Evolutionary conservation across 331 rosid genomes (phyloP), one percentile per base, ranked within the genome.

Genomic region (Spiraea crenata): DNA sequence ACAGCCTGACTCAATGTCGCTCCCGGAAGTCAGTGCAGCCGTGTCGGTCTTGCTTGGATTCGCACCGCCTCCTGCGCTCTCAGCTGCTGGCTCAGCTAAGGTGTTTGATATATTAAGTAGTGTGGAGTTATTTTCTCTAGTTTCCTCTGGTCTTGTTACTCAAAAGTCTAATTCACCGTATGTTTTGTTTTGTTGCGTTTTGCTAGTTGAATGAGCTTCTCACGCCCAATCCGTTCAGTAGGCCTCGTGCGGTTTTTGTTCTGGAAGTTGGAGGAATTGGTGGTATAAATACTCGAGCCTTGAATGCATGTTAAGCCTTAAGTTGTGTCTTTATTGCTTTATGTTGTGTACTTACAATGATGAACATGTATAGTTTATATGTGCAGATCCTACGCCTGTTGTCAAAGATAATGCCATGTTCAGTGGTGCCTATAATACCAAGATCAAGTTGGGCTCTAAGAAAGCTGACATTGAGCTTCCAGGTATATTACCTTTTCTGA

Each of bases 21-120:
- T 79, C 44, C 77, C 72, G 9, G 96, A 95, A 77, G 85, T 88
- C 73, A 89, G 91, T 57, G 96, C 99, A 65, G 87, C 84, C 10
- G 91, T 89, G 60, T 85, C 97, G 5, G 71, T 95, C 74, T 82
- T 95, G 87, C 99, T 95, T 80, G 99, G 99, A 51, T 83, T 87
- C 80, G 85, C 87, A 14, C 99, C 99, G 13, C 80, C 95, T 76
- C 65, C 85, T 39, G 69, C 86, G 34, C 85, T 91, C 73, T 84
- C 96, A 20, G 85, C 85, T 19, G 76, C 90, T 61, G 81, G 93
- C 70, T 87, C 99, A 71, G 78, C 96, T 79, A 89, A 95, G 96
- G 99, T 95, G 64, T 63, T 80, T 74, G 58, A 67, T 69, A 51
- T 83, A 54, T 76, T 46, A 20, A 70, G 9, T 57, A 61, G 45